phyloP scores from a whole-genome alignment of 257 asterid genomes.

The Misopates orontium region DNA sequence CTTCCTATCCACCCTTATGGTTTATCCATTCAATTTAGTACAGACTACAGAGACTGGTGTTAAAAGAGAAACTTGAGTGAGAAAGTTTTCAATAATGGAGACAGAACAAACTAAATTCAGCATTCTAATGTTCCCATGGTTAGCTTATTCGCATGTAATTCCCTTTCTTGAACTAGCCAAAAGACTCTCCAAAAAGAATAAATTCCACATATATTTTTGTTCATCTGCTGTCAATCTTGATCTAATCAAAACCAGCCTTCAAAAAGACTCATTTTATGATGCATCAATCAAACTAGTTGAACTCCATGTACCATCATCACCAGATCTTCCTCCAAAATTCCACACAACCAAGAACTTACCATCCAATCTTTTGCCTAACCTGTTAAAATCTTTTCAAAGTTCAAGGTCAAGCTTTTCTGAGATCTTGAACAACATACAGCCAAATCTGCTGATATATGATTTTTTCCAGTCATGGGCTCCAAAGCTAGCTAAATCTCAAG shows the following conservation, averaged over 20 bases:
- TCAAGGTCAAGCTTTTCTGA: constrained; percentile 7
- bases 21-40: too few species aligned
- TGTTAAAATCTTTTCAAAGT: constrained; percentile 15
- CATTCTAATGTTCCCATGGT: constrained; percentile 17
- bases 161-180: constrained; percentile 36
- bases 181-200: constrained; percentile 27
- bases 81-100: background rate
- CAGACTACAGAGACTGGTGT: too few species aligned
- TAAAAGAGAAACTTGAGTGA: too few species aligned
- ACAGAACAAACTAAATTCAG: background rate
- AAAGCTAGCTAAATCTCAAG: background rate
- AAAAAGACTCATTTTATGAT: background rate
- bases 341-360: constrained; percentile 29
- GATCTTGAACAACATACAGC: constrained; percentile 13
- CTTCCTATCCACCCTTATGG: too few species aligned
- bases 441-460: constrained; percentile 17
- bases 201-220: constrained; percentile 24
- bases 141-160: background rate
- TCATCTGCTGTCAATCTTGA: constrained; percentile 21
- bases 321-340: constrained; percentile 16
- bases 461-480: constrained; percentile 27
- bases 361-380: constrained; percentile 4
- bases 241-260: constrained; percentile 13
- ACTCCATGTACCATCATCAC: constrained; percentile 15
- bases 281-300: constrained; percentile 10